A percentile compares a stretch with the other conserved stretches of the same genome.
Conservation (phyloP, 1,284 basidiomycete species). For the Ustilago bromivora region DNA sequence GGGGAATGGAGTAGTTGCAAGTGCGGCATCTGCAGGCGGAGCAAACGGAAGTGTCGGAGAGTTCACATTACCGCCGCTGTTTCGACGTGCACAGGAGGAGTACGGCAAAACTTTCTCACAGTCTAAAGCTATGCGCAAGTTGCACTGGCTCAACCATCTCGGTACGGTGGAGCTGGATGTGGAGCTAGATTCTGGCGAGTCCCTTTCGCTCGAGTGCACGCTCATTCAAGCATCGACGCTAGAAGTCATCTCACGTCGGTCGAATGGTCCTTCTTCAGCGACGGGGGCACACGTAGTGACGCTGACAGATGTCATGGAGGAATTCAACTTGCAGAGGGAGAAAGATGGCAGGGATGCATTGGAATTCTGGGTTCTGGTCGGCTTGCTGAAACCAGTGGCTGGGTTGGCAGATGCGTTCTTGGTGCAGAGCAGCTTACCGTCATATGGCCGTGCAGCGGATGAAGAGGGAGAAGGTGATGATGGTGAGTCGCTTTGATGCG, state of each 20-base stretch:
- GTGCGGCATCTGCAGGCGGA: not conserved
- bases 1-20: not conserved
- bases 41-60: conserved; percentile 19
- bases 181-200: conserved; percentile 51
- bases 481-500: conserved; percentile 8
- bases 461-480: conserved; percentile 15
- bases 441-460: not conserved
- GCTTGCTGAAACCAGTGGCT: conserved; percentile 21
- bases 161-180: conserved; percentile 58
- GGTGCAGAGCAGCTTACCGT: conserved; percentile 23
- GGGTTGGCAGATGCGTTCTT: conserved; percentile 39
- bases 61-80: conserved; percentile 56
- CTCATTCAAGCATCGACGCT: conserved; percentile 41
- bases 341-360: conserved; percentile 41
- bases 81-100: conserved; percentile 48
- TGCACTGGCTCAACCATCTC: conserved; percentile 60
- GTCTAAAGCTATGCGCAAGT: conserved; percentile 46
- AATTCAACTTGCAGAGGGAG: conserved; percentile 48
- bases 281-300: conserved; percentile 25
- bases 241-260: conserved; percentile 33
- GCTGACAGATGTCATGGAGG: conserved; percentile 42
- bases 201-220: conserved; percentile 39
- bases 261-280: not conserved
- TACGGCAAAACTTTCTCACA: conserved; percentile 38
- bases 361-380: conserved; percentile 32